Percentiles rank a stretch among this genome's conserved stretches.
Evolutionary conservation across 495 filamentous ascomycete genomes (phyloP).

Genomic region (Astrocystis sublimbata): DNA sequence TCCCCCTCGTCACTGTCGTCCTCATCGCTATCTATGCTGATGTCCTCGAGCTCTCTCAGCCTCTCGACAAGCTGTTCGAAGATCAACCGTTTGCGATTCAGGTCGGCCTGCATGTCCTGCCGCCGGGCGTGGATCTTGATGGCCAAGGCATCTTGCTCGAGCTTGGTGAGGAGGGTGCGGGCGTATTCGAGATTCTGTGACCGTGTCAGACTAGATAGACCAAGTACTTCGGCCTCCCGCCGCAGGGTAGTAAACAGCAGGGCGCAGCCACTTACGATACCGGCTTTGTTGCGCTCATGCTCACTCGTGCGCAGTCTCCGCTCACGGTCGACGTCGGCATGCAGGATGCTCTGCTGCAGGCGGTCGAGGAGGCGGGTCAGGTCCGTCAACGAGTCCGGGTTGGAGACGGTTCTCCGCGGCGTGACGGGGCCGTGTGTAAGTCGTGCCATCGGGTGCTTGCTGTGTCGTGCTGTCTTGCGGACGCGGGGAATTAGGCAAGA

Average conservation of each 20-base stretch:
- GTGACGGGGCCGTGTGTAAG: slow-evolving; percentile 32
- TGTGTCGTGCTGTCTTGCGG: background rate
- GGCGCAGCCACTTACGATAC: slow-evolving; percentile 51
- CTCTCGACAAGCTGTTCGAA: slow-evolving; percentile 62
- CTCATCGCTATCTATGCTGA: slow-evolving; percentile 43
- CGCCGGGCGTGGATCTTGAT: slow-evolving; percentile 66
- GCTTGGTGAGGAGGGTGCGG: slow-evolving; percentile 67
- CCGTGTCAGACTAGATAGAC: background rate
- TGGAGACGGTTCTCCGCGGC: slow-evolving; percentile 23
- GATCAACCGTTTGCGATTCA: slow-evolving; percentile 62
- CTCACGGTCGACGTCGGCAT: slow-evolving; percentile 61
- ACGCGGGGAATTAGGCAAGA: background rate
- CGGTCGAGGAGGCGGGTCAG: slow-evolving; percentile 73
- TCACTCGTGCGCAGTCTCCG: slow-evolving; percentile 60
- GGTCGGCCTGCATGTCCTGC: slow-evolving; percentile 65
- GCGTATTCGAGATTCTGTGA: slow-evolving; percentile 78
- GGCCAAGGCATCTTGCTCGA: slow-evolving; percentile 70
- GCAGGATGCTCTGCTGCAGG: slow-evolving; percentile 71
- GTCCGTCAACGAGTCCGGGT: slow-evolving; percentile 47
- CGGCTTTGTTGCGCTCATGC: slow-evolving; percentile 69
- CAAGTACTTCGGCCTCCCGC: background rate
- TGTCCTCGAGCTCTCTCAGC: slow-evolving; percentile 62
- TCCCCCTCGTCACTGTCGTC: slow-evolving; percentile 51
- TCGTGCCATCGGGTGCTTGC: slow-evolving; percentile 27
- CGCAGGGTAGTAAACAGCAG: background rate